These are phyloP conservation scores for Hyphopichia fennica DNA, from an alignment of 1,139 yeast genomes.

Conservation along the genomic window DNA sequence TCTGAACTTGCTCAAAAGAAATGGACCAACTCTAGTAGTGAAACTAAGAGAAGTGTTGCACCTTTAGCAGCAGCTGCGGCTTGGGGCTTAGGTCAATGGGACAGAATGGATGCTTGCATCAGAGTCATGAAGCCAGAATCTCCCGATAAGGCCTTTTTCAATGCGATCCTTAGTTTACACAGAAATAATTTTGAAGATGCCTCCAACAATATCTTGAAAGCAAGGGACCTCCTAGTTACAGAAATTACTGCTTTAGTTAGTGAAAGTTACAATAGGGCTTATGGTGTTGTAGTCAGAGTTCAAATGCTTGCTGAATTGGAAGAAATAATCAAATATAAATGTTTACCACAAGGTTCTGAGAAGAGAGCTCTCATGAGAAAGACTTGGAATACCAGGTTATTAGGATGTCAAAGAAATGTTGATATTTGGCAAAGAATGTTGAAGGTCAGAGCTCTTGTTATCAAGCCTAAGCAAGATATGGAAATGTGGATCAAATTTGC, in stretches of 20 bases:
- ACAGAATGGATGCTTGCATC: constrained; percentile 88
- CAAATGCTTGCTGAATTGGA: constrained; percentile 97
- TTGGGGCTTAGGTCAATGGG: constrained; percentile 99
- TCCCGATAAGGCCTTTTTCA: constrained; percentile 92
- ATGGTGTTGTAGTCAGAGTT: constrained; percentile 93
- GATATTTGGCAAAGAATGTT: constrained; percentile 98
- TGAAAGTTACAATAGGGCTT: constrained; percentile 95
- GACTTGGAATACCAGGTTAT: constrained; percentile 90
- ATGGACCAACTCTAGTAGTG: constrained; percentile 76
- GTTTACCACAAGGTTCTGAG: constrained; percentile 78
- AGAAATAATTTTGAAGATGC: constrained; percentile 86
- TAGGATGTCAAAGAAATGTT: constrained; percentile 94
- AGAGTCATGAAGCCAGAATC: constrained; percentile 88
- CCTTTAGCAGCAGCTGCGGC: constrained; percentile 99
- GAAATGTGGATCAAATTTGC: constrained; percentile 99
- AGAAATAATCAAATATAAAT: constrained; percentile 87
- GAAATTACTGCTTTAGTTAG: constrained; percentile 94
- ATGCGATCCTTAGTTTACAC: constrained; percentile 84
- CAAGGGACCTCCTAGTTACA: constrained; percentile 86
- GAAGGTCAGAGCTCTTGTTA: constrained; percentile 89
- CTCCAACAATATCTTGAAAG: constrained; percentile 70
- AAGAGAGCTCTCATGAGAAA: constrained; percentile 76
- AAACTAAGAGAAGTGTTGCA: constrained; percentile 81
- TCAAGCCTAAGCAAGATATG: constrained; percentile 95
- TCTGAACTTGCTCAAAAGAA: constrained; percentile 83